Conservation (phyloP, 1,284 basidiomycete species). For the Puccinia coronata region DNA sequence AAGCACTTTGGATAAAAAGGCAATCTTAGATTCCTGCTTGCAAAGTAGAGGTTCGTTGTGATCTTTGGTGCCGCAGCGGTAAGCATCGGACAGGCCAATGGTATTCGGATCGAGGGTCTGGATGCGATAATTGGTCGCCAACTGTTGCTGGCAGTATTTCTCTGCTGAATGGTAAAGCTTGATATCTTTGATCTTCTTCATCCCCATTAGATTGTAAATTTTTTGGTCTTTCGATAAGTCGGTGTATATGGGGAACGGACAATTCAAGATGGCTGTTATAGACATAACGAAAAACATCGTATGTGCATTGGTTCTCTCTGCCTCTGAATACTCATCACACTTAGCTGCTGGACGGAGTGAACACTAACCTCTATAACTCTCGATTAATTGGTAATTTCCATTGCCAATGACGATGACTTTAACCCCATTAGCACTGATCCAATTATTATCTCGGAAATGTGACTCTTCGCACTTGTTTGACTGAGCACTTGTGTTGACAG, state of each 20-base stretch:
- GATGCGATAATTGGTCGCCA: background rate
- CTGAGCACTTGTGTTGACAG: background rate
- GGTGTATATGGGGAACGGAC: conserved; percentile 41
- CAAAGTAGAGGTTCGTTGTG: background rate
- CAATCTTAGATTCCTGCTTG: background rate
- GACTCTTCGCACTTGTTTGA: background rate
- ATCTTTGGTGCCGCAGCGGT: background rate
- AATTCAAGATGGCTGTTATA: conserved; percentile 26
- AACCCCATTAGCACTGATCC: conserved; percentile 24
- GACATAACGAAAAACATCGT: background rate
- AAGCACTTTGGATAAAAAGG: conserved; percentile 16
- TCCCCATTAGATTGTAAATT: background rate
- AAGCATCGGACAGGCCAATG: background rate
- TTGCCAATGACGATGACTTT: conserved; percentile 36
- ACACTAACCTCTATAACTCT: conserved; percentile 12
- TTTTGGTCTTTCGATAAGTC: conserved; percentile 23
- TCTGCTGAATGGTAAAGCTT: background rate
- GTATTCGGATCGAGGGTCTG: background rate
- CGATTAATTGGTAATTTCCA: conserved; percentile 31
- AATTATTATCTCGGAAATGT: conserved; percentile 7
- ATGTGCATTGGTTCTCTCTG: background rate
- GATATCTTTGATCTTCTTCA: conserved; percentile 10
- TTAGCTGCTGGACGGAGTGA: background rate
- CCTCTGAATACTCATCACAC: background rate
- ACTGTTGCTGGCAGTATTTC: background rate